Conservation (phyloP, 805 yeast species). For the Ogataea wickerhamii region DNA sequence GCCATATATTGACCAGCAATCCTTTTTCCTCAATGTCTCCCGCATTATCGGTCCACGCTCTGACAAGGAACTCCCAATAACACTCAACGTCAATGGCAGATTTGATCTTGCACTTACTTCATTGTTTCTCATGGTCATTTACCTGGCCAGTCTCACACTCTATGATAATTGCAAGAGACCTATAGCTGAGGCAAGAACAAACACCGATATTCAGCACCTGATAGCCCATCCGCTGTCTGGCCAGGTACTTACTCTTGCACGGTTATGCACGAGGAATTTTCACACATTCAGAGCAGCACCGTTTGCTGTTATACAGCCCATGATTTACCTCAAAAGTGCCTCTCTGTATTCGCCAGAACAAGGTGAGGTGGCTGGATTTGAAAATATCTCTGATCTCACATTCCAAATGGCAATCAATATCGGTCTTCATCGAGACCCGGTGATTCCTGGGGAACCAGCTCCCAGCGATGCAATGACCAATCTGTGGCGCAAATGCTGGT, state of each 20-base stretch:
- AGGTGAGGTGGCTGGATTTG: constrained; percentile 39
- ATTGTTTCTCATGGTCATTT: constrained; percentile 37
- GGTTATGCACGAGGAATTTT: constrained; percentile 39
- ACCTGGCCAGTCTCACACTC: constrained; percentile 41
- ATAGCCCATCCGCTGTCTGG: constrained; percentile 38
- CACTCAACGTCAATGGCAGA: constrained; percentile 35
- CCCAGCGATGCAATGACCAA: constrained; percentile 38
- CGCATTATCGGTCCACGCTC: constrained; percentile 35
- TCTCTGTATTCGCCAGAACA: constrained; percentile 45
- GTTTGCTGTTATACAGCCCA: constrained; percentile 40
- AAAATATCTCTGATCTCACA: constrained; percentile 35
- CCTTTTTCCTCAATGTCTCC: constrained; percentile 30
- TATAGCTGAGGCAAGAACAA: constrained; percentile 23
- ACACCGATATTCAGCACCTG: constrained; percentile 31
- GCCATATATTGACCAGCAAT: constrained; percentile 42
- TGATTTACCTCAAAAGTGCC: constrained; percentile 40
- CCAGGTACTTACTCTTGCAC: constrained; percentile 36
- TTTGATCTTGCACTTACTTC: constrained; percentile 41
- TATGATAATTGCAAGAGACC: constrained; percentile 25
- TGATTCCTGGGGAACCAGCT: constrained; percentile 19
- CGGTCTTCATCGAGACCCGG: constrained; percentile 49
- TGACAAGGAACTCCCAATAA: constrained; percentile 27
- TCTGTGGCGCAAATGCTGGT: constrained; percentile 60
- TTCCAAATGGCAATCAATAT: constrained; percentile 43
- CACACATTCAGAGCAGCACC: constrained; percentile 37